Percentiles rank a stretch among this genome's conserved stretches.
Evolutionary conservation across 2,329 filamentous ascomycete species (phyloP).

Genomic region (Paecilomyces fulvus): DNA sequence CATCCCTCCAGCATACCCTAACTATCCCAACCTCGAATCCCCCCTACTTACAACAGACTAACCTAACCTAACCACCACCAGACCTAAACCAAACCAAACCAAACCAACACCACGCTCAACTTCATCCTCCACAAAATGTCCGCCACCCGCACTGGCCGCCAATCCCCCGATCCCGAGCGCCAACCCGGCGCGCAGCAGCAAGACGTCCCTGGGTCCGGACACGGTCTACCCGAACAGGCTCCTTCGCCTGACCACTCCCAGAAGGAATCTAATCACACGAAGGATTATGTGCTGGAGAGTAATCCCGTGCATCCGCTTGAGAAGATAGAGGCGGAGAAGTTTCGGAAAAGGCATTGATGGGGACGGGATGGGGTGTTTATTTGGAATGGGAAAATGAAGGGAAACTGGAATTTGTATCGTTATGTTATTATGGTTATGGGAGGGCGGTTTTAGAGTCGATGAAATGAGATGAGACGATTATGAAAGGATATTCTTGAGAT

Average conservation of each 20-base stretch:
- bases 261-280: constrained; percentile 18
- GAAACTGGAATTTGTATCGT: background rate
- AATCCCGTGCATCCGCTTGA: constrained; percentile 36
- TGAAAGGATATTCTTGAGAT: no score
- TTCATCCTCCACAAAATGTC: constrained; percentile 48
- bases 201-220: constrained; percentile 49
- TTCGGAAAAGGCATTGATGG: constrained; percentile 37
- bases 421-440: background rate
- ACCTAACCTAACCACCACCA: background rate
- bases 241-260: constrained; percentile 27
- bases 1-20: background rate
- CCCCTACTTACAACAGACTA: no score
- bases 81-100: constrained; percentile 9
- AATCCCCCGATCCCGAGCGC: constrained; percentile 67
- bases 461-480: background rate
- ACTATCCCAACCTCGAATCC: background rate
- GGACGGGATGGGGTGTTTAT: no score
- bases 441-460: background rate
- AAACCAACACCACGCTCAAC: constrained; percentile 19
- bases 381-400: background rate
- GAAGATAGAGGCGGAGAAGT: constrained; percentile 29
- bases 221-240: constrained; percentile 46
- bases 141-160: constrained; percentile 55
- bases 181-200: constrained; percentile 59
- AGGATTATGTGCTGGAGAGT: constrained; percentile 23